These are phyloP conservation scores for Tuber umbilicatum DNA, from an alignment of 495 filamentous ascomycete genomes.

Conservation along the genomic window DNA sequence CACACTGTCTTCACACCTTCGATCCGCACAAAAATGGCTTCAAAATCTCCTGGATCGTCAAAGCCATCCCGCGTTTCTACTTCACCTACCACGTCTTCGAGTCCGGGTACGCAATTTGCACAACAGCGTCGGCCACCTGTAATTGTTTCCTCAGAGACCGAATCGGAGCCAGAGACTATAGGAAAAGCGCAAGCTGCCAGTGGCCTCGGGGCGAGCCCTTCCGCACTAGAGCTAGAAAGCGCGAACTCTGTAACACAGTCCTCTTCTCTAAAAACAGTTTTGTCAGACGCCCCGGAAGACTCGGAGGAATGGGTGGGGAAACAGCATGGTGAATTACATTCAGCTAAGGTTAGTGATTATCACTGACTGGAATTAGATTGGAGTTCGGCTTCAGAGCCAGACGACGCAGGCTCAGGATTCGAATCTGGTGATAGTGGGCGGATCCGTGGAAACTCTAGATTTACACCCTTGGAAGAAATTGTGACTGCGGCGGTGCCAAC, in stretches of 20 bases:
- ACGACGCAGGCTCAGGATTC: not conserved
- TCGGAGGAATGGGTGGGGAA: not conserved
- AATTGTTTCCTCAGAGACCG: conserved; percentile 28
- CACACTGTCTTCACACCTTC: not conserved
- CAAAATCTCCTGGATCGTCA: not conserved
- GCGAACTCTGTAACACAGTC: not conserved
- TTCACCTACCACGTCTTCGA: conserved; percentile 3
- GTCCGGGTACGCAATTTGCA: not conserved
- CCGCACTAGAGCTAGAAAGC: not conserved
- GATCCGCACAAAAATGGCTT: not conserved
- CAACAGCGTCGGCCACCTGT: conserved; percentile 28
- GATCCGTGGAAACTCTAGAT: not conserved
- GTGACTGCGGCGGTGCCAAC: not conserved
- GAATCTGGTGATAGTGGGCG: not conserved
- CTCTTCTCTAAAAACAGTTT: not conserved
- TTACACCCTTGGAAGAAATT: not conserved
- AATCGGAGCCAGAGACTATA: conserved; percentile 17
- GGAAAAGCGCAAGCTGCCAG: not conserved
- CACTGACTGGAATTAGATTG: not conserved
- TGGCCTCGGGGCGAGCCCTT: not conserved
- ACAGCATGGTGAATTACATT: not conserved
- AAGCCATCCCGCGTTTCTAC: not conserved
- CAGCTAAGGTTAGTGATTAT: not conserved
- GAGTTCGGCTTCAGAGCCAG: not conserved
- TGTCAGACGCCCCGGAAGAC: not conserved